Percentiles rank a stretch among this genome's conserved stretches.
These are phyloP conservation scores for Coelastrella sp. DNA, from an alignment of 139 green algal species.

Conservation along the genomic window DNA sequence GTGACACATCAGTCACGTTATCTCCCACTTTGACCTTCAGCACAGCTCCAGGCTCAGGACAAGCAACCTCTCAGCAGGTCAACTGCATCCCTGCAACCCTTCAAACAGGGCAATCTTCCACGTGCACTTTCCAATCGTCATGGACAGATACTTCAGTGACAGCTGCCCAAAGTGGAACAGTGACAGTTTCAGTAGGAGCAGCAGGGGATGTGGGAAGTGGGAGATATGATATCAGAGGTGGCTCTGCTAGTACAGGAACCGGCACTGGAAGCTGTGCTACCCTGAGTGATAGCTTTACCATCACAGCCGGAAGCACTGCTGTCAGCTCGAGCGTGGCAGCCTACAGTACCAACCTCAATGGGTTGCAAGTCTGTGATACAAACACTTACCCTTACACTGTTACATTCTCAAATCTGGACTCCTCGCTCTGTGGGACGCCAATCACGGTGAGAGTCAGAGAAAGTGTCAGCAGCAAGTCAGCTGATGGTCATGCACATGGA, in stretches of 20 bases:
- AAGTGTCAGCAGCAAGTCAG: conserved; percentile 20
- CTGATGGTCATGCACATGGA: too few relatives aligned
- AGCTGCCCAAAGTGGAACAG: not conserved
- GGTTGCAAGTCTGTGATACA: conserved; percentile 4
- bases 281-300: conserved; percentile 3
- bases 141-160: conserved; percentile 10
- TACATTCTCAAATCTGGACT: not conserved
- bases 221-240: not conserved
- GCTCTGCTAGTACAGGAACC: not conserved
- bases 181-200: not conserved
- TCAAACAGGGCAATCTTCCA: not conserved
- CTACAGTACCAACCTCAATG: not conserved
- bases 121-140: not conserved
- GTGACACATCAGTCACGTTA: not conserved
- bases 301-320: not conserved
- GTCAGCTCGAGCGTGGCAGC: not conserved
- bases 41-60: not conserved
- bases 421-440: not conserved
- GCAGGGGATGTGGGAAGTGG: not conserved
- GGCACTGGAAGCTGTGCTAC: not conserved
- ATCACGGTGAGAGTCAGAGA: not conserved
- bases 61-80: not conserved
- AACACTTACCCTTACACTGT: conserved; percentile 17
- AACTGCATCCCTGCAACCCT: conserved; percentile 2
- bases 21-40: not conserved